phyloP scores from a whole-genome alignment of 345 rosid genomes.

The Syzygium grande region DNA sequence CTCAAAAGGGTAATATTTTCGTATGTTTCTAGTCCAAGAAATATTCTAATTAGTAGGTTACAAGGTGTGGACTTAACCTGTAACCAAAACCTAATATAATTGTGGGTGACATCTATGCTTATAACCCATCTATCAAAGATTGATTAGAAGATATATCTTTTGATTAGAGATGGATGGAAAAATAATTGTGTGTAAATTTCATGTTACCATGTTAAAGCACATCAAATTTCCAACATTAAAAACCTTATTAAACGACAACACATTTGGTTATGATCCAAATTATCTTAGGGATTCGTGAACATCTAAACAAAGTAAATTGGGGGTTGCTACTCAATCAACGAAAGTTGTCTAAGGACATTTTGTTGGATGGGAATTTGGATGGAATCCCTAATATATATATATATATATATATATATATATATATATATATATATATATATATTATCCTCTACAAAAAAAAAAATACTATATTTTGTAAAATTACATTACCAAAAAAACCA shows the following conservation, averaged over 20 bases:
- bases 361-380: too few relatives aligned
- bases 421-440: too few relatives aligned
- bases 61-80: too few relatives aligned
- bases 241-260: not conserved
- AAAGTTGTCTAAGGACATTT: not conserved
- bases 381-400: too few relatives aligned
- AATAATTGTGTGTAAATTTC: not conserved
- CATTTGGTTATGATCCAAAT: not conserved
- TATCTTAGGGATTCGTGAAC: not conserved
- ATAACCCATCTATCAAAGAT: not conserved
- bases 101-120: rapidly evolving
- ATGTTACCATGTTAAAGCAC: too few relatives aligned
- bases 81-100: too few relatives aligned
- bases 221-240: too few relatives aligned
- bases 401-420: too few relatives aligned
- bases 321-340: not conserved
- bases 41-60: too few relatives aligned
- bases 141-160: rapidly evolving
- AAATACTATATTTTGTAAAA: not conserved
- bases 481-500: not conserved
- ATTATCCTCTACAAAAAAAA: not conserved
- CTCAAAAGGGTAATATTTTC: not conserved
- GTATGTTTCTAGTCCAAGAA: not conserved
- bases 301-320: not conserved
- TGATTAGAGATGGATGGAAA: rapidly evolving